Conservation (phyloP, 129 eudicot genomes). For the Centella asiatica region DNA sequence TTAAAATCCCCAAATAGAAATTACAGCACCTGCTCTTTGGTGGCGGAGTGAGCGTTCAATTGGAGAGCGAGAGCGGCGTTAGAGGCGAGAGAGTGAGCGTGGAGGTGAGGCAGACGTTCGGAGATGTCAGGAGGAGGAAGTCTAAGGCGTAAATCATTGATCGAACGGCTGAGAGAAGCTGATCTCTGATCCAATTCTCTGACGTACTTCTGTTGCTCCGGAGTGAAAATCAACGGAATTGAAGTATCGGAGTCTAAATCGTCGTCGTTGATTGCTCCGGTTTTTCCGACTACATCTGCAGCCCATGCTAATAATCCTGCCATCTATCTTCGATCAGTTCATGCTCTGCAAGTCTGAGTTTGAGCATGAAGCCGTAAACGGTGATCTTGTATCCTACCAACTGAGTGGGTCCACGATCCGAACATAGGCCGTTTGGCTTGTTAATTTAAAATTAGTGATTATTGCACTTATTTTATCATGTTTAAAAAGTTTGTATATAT, state of each 20-base stretch:
- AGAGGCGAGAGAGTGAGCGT: conserved; percentile 91
- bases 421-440: no score
- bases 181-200: conserved; percentile 50
- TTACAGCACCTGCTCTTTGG: conserved; percentile 87
- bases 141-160: conserved; percentile 77
- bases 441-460: no score
- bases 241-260: conserved; percentile 34
- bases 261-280: conserved; percentile 35
- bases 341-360: no score
- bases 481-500: no score
- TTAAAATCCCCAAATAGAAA: no score
- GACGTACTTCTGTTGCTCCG: conserved; percentile 59
- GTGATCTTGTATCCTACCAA: no score
- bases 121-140: conserved; percentile 84
- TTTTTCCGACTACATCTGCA: conserved; percentile 64
- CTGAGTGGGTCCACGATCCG: no score
- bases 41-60: conserved; percentile 77
- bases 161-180: conserved; percentile 59
- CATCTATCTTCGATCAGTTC: conserved; percentile 28
- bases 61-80: conserved; percentile 82
- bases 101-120: conserved; percentile 78
- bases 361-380: no score
- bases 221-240: conserved; percentile 65
- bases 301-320: conserved; percentile 91
- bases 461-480: no score